Base-by-base conservation (phyloP, 164 flowering plant species). In the Vitis rotundifolia region DNA sequence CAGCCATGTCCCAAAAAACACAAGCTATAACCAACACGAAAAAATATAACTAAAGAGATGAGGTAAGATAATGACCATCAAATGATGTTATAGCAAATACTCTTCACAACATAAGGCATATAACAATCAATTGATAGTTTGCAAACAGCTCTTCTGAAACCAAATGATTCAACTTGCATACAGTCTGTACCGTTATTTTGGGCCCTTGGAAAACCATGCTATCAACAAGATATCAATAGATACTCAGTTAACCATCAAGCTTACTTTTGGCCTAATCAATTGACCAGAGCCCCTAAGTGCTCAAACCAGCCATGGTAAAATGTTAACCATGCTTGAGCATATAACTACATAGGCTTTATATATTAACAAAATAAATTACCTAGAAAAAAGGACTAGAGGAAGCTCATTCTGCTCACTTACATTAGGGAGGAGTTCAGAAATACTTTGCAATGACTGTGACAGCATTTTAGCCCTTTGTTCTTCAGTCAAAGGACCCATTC, bases 381-480 rank as follows among this genome's bases (percentile, higher is more conserved):
- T 10, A 10, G 13, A 6, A 9, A 7, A 51, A 49, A 60, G 5
- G 31, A 49, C 22, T n/a, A 10, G 10, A 31, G 11, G 52, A 19
- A 18, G 52, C 2, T 54, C 13, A 57, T 31, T 22, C 16, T 49
- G 4, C n/a, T 59, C 62, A 76, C 89, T 16, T 86, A 92, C 98
- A 78, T 79, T 57, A 44, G 75, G 71, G 54, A 82, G 79, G 69
- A 78, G 76, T 48, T 86, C 79, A 68, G 88, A 71, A 73, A 84
- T 70, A 68, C 68, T 73, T 66, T 82, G 85, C 68, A 94, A 84
- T 8, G 83, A 83, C 68, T 84, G 89, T 11, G 87, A 76, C 67
- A 92, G 76, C 92, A 94, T 81, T 78, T 85, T 83, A 78, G 71
- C 72, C 75, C 98, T 90, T 71, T 94, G 94, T 70, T 92, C 89